These are phyloP conservation scores for Nannochloropsis salina DNA, from an alignment of 108 stramenopile species.

Conservation along the genomic window DNA sequence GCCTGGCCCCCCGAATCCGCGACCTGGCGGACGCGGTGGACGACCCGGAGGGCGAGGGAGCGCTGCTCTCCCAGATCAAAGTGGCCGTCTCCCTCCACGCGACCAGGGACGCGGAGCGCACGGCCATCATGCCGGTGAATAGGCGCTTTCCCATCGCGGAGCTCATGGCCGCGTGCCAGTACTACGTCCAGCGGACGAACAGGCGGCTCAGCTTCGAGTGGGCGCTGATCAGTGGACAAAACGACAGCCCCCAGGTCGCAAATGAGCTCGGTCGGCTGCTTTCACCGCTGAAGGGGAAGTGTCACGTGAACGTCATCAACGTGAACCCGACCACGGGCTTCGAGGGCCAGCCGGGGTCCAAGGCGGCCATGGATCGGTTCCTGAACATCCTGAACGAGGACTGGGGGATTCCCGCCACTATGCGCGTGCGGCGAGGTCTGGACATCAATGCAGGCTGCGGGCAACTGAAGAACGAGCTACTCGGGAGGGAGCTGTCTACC, in stretches of 20 bases:
- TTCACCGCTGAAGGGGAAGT: conserved; percentile 46
- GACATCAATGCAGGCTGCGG: conserved; percentile 98
- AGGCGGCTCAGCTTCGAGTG: conserved; percentile 87
- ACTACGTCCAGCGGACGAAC: conserved; percentile 68
- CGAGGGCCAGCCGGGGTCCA: conserved; percentile 60
- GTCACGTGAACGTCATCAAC: conserved; percentile 91
- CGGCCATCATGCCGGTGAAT: conserved; percentile 81
- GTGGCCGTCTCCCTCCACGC: conserved; percentile 85
- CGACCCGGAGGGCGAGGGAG: neutral
- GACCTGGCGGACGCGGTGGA: conserved; percentile 60
- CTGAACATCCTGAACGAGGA: conserved; percentile 48
- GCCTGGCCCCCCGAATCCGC: conserved; percentile 51
- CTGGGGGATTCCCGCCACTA: conserved; percentile 48
- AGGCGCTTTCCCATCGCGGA: conserved; percentile 71
- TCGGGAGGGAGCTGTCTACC: conserved; percentile 54
- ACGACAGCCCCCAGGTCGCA: conserved; percentile 64
- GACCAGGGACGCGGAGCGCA: conserved; percentile 74
- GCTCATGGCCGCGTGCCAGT: conserved; percentile 69
- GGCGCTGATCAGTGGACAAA: conserved; percentile 85
- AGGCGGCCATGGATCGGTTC: conserved; percentile 62
- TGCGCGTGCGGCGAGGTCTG: conserved; percentile 71
- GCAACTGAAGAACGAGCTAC: conserved; percentile 70
- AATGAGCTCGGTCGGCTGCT: conserved; percentile 47
- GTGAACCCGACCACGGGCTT: conserved; percentile 86
- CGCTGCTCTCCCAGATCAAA: conserved; percentile 51